Percentiles rank a stretch among this genome's conserved stretches.
Evolutionary conservation across 225 moss, liverwort and hornwort species (phyloP).

Genomic region (Pseudisothecium myosuroides): DNA sequence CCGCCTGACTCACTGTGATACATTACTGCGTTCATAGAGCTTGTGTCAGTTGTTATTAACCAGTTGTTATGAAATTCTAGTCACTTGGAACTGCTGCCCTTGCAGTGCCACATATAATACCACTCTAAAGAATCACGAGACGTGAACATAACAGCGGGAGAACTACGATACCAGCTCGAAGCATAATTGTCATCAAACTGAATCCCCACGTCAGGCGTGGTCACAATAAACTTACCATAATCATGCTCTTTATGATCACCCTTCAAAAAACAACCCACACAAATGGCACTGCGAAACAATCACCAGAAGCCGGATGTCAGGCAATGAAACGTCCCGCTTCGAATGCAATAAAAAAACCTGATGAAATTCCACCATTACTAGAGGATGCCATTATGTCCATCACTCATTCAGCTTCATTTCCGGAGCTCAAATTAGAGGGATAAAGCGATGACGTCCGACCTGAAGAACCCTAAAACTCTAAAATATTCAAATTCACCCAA

Average conservation of each 20-base stretch:
- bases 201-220: not conserved
- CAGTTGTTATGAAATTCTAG: not conserved
- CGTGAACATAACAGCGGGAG: not conserved
- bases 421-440: not conserved
- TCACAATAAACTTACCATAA: slow-evolving; percentile 46
- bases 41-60: not conserved
- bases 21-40: slow-evolving; percentile 61
- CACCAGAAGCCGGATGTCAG: not conserved
- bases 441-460: not conserved
- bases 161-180: not conserved
- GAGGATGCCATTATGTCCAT: not conserved
- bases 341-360: not conserved
- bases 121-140: not conserved
- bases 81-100: not conserved
- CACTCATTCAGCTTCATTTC: not conserved
- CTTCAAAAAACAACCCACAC: slow-evolving; percentile 70
- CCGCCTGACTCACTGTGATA: slow-evolving; percentile 98
- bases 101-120: not conserved
- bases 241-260: slow-evolving; percentile 74
- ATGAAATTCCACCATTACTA: not conserved
- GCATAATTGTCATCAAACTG: not conserved
- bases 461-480: not conserved
- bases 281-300: slow-evolving; percentile 84
- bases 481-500: not conserved
- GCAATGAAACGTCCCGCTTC: not conserved